Evolutionary conservation across 108 stramenopile species (phyloP), one percentile per base, ranked within the genome.

Genomic region (Parietichytrium sp.): DNA sequence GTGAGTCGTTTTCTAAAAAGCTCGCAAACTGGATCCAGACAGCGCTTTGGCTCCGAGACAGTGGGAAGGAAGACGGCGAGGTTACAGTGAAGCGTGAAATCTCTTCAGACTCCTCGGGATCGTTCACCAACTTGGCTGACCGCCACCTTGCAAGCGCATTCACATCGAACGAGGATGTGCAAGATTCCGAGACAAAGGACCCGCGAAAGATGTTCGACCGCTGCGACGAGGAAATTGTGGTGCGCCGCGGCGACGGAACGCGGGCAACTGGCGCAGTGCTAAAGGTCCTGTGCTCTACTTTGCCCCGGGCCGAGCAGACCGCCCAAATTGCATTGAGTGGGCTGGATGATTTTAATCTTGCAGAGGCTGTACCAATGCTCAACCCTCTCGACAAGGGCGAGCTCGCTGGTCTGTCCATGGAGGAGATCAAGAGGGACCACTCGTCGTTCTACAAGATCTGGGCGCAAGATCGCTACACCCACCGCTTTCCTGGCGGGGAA

Each of bases 321-420:
- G 61, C 61, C 23, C 38, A 72, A n/a, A 72, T 72, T 20, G 61
- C 61, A 33, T 45, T n/a, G 61, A 45, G 38, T 10, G 0, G n/a
- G 6, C 10, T 72, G 7, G 61, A 72, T 27, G 61, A 25, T 10
- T 72, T 42, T 33, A 72, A 33, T 12, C 38, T 72, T 25, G 78
- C 23, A 26, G 50, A 79, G 27, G 30, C 16, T 36, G 29, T 27
- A 3, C 49, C 93, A 16, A 93, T 88, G 80, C 79, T 95, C 81
- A 95, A 95, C 81, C 95, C 95, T 36, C 85, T 94, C 51, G 93
- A 96, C 82, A 96, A 94, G 86, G 95, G 95, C 29, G 94, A 94
- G 81, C 92, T 91, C 54, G 89, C 84, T 8, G 94, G 95, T 23
- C 87, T 89, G 87, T 93, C 94, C 53, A 78, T 96, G 53, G 91